phyloP scores from a whole-genome alignment of 1,284 basidiomycete genomes.

The Caloboletus inedulis region DNA sequence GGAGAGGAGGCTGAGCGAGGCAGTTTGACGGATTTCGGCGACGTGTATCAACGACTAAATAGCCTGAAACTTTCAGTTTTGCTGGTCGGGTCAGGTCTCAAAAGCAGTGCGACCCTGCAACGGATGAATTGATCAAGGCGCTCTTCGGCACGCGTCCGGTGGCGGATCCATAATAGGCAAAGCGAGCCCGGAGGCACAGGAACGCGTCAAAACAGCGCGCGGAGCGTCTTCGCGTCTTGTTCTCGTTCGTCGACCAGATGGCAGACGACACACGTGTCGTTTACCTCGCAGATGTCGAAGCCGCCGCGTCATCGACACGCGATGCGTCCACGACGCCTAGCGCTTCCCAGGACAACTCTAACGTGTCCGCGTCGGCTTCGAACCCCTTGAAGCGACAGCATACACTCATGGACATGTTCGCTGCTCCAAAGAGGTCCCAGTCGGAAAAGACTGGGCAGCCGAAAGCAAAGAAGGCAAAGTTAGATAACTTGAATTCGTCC shows the following conservation, averaged over 20 bases:
- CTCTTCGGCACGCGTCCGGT: conserved; percentile 1
- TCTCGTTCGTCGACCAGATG: conserved; percentile 31
- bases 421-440: conserved; percentile 37
- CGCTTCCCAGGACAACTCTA: conserved; percentile 19
- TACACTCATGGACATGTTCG: conserved; percentile 63
- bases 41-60: not conserved
- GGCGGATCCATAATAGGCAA: conserved; percentile 20
- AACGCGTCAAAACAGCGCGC: conserved; percentile 8
- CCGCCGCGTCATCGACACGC: conserved; percentile 1
- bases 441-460: conserved; percentile 32
- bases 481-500: conserved; percentile 16
- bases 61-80: not conserved
- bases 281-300: conserved; percentile 58
- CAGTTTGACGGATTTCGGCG: conserved; percentile 48
- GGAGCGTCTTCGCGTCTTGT: conserved; percentile 6
- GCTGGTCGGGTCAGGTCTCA: conserved; percentile 2
- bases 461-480: conserved; percentile 43
- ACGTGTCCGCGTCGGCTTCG: conserved; percentile 20
- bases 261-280: conserved; percentile 38
- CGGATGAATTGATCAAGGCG: not conserved
- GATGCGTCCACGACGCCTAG: conserved; percentile 15
- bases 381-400: conserved; percentile 56
- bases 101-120: conserved; percentile 4
- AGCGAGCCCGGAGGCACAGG: not conserved
- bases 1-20: conserved; percentile 75